A percentile compares a stretch with the other conserved stretches of the same genome.
These are phyloP conservation scores for Zoysia japonica DNA, from an alignment of 176 grass and related monocot species.

Conservation along the genomic window DNA sequence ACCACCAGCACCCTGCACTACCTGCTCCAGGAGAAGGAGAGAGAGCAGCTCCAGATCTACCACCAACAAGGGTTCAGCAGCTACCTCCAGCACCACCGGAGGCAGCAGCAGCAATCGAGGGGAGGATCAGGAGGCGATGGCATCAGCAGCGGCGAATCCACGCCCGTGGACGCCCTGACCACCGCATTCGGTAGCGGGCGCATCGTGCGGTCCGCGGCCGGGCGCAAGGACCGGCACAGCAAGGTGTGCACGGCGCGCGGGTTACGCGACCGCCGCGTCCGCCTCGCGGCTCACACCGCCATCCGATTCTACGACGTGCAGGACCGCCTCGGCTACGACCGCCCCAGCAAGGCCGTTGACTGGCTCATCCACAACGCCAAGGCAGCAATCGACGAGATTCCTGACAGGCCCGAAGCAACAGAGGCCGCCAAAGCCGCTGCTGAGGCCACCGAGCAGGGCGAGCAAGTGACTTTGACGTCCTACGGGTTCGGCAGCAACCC, in stretches of 20 bases:
- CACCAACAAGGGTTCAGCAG: conserved; percentile 42
- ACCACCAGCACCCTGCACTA: conserved; percentile 54
- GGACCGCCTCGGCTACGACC: conserved; percentile 94
- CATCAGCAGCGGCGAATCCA: conserved; percentile 64
- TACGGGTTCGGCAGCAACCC: conserved; percentile 45
- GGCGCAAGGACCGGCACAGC: conserved; percentile 96
- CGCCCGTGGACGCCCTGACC: conserved; percentile 57
- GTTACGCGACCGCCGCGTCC: conserved; percentile 85
- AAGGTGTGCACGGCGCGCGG: conserved; percentile 94
- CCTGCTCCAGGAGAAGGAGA: conserved; percentile 60
- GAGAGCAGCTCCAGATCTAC: conserved; percentile 63
- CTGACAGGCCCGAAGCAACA: conserved; percentile 45
- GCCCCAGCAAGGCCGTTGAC: conserved; percentile 96
- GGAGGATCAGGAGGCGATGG: conserved; percentile 19
- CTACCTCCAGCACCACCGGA: conserved; percentile 45
- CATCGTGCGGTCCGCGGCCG: conserved; percentile 89
- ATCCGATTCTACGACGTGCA: conserved; percentile 99
- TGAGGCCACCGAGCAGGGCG: conserved; percentile 30
- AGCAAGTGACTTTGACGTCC: conserved; percentile 57
- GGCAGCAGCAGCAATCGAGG: conserved; percentile 31
- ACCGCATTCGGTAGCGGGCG: conserved; percentile 66
- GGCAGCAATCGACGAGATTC: conserved; percentile 75
- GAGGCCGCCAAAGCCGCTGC: conserved; percentile 11
- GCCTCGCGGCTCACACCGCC: conserved; percentile 91
- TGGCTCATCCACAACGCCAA: conserved; percentile 96